Base-by-base conservation (phyloP, 257 asterid genomes). In the Salvia hispanica region DNA sequence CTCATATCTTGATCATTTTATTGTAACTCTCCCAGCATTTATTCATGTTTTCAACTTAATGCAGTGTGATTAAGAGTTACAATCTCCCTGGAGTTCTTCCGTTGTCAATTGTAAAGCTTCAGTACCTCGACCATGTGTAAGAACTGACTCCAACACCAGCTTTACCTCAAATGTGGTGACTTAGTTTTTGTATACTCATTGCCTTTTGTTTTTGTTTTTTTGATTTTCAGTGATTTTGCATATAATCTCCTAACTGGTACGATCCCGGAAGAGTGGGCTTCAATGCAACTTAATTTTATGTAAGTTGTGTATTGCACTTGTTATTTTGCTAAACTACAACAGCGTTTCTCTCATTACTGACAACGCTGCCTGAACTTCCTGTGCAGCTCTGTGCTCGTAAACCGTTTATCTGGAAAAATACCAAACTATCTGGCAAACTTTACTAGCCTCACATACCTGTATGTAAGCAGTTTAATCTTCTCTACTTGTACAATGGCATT, bases 61-160 rank as follows among this genome's bases (percentile, higher is more conserved):
- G 83, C 95, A 93, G 98, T 67, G 86, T 64, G 75, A 79, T 93
- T 3, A 93, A 93, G 82, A 53, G 90, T 79, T 78, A 71, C 69
- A 84, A 76, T 84, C 92, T 93, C 69, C 88, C 92, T 7, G 98
- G 98, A 74, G 70, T 71, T 68, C 95, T 90, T 77, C 96, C 98
- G 4, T 71, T 74, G 50, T 79, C 74, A 68, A 69, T 90, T 55
- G 66, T 51, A 67, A 78, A 81, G 63, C 95, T 93, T 75, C 94
- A 90, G 6, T 74, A 88, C 71, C 85, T 93, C 75, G 77, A 67
- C 75, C 69, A 72, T 34, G 66, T 93, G 98, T 93, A 83, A 79
- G 86, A 69, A 46, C 60, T 1, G 15, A 64, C 72, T 51, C 54
- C n/a, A 54, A 2, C 43, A 47, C 58, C 69, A 61, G 51, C 61